phyloP scores from a whole-genome alignment of 2,329 filamentous ascomycete genomes.

The Claviceps digitariae region DNA sequence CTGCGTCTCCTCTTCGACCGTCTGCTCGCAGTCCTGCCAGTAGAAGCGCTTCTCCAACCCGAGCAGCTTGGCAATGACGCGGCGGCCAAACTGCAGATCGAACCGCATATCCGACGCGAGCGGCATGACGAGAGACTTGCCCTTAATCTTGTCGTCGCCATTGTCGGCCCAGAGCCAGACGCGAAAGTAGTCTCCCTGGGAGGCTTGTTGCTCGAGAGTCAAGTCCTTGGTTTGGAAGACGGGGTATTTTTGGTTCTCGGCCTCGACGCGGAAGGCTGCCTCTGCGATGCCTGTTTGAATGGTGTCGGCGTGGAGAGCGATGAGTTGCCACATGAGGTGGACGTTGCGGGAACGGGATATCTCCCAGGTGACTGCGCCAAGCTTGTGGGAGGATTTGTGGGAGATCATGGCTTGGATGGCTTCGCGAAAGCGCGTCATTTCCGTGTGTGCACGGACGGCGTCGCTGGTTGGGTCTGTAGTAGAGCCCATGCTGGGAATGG shows the following conservation, averaged over 20 bases:
- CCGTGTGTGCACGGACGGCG: constrained; percentile 49
- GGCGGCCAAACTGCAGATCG: constrained; percentile 79
- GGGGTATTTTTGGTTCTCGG: constrained; percentile 55
- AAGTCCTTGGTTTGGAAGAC: constrained; percentile 35
- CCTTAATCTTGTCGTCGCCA: constrained; percentile 40
- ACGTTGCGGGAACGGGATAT: constrained; percentile 71
- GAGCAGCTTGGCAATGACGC: constrained; percentile 78
- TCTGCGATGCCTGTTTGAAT: constrained; percentile 66
- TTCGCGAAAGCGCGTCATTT: constrained; percentile 73
- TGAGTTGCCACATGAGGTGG: constrained; percentile 87
- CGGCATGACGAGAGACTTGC: constrained; percentile 57
- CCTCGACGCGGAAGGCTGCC: constrained; percentile 77
- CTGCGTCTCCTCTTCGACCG: constrained; percentile 59
- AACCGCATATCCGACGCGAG: constrained; percentile 63
- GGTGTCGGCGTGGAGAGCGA: constrained; percentile 58
- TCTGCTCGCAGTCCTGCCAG: constrained; percentile 78
- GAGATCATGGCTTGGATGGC: constrained; percentile 69
- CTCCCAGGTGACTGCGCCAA: constrained; percentile 85
- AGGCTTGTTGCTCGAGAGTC: constrained; percentile 34
- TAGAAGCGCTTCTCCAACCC: constrained; percentile 63
- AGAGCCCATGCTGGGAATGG: constrained; percentile 52
- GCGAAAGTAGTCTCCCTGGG: constrained; percentile 57
- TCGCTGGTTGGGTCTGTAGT: constrained; percentile 34
- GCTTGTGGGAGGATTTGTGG: constrained; percentile 36
- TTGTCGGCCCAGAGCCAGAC: constrained; percentile 64